Conservation (phyloP, 2,329 filamentous ascomycete species). For the Arthrobotrys megalospora region DNA sequence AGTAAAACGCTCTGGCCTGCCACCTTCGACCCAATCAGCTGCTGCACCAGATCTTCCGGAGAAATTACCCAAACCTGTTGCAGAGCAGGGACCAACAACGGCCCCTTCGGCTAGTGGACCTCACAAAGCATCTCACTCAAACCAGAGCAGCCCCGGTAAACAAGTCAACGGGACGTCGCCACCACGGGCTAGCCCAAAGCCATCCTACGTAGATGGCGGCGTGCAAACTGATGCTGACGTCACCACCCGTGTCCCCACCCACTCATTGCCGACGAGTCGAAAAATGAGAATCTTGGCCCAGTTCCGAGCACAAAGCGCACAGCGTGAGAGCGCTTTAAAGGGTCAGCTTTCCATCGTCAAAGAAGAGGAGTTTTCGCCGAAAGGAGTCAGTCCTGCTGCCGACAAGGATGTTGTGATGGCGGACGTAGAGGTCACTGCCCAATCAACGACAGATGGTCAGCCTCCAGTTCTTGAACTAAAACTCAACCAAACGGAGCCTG, state of each 20-base stretch:
- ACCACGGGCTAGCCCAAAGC: conserved; percentile 44
- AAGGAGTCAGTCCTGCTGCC: conserved; percentile 12
- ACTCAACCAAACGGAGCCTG: not conserved
- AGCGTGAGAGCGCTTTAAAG: conserved; percentile 39
- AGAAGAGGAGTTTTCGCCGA: conserved; percentile 37
- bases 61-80: conserved; percentile 55
- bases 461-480: not conserved
- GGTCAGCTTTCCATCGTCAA: conserved; percentile 56
- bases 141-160: conserved; percentile 53
- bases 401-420: conserved; percentile 48
- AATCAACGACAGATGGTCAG: not conserved
- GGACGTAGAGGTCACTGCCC: conserved; percentile 9
- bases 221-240: conserved; percentile 63
- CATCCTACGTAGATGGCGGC: conserved; percentile 63
- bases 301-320: conserved; percentile 47
- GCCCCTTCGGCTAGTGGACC: conserved; percentile 53
- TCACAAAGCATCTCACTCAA: conserved; percentile 59
- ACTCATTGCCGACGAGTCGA: conserved; percentile 42
- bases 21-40: conserved; percentile 44
- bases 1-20: conserved; percentile 63
- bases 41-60: conserved; percentile 55
- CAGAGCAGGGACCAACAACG: conserved; percentile 45
- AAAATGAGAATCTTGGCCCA: conserved; percentile 57
- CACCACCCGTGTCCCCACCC: conserved; percentile 10
- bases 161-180: conserved; percentile 56